phyloP scores from a whole-genome alignment of 495 filamentous ascomycete genomes.

The Polyplosphaeria fusca region DNA sequence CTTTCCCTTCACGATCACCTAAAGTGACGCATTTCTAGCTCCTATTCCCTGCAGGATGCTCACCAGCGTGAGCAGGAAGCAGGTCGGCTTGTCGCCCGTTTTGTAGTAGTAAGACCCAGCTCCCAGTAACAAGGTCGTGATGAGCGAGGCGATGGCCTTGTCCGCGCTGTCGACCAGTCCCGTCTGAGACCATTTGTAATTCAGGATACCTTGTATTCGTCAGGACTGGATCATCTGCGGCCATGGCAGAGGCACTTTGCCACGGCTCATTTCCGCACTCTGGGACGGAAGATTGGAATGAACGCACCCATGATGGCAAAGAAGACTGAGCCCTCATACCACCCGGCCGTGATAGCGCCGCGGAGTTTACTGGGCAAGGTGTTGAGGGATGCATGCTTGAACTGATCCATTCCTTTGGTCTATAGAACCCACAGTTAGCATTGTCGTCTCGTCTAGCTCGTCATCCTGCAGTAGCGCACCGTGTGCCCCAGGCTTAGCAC shows the following conservation, averaged over 20 bases:
- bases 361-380: conserved; percentile 12
- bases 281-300: too few species aligned
- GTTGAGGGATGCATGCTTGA: conserved; percentile 22
- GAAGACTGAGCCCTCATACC: conserved; percentile 32
- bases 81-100: conserved; percentile 21
- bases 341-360: conserved; percentile 17
- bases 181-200: conserved; percentile 26
- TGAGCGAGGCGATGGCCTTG: conserved; percentile 14
- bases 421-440: conserved; percentile 1
- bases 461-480: conserved; percentile 1
- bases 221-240: not conserved
- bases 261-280: too few species aligned
- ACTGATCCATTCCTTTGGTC: conserved; percentile 28
- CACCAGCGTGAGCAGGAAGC: conserved; percentile 6
- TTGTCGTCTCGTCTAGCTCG: not conserved
- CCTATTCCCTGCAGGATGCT: conserved; percentile 17
- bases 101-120: conserved; percentile 15
- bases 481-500: conserved; percentile 28
- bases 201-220: conserved; percentile 18
- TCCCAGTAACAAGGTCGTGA: conserved; percentile 19
- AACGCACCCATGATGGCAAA: conserved; percentile 26
- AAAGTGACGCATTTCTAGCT: conserved; percentile 11
- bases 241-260: too few species aligned
- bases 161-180: conserved; percentile 22
- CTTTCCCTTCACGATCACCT: not conserved